A percentile compares a stretch with the other conserved stretches of the same genome.
phyloP scores from a whole-genome alignment of 2,329 filamentous ascomycete species.

The Talaromyces sp. region DNA sequence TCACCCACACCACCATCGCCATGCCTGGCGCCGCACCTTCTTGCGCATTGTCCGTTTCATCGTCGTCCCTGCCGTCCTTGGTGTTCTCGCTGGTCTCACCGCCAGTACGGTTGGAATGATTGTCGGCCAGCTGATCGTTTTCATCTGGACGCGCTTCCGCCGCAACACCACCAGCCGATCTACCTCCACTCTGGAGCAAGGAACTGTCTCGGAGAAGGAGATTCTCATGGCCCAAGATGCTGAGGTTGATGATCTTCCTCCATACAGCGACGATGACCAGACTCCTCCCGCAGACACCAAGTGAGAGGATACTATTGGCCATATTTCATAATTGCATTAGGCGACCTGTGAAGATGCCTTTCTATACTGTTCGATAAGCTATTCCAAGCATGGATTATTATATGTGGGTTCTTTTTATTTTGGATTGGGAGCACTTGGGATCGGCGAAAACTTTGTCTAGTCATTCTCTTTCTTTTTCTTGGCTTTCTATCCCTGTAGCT shows the following conservation, averaged over 20 bases:
- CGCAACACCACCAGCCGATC: conserved; percentile 22
- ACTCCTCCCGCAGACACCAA: conserved; percentile 26
- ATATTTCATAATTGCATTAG: neutral
- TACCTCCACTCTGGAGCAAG: conserved; percentile 26
- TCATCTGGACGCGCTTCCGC: conserved; percentile 39
- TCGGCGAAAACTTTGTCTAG: conserved; percentile 9
- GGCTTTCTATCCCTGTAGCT: neutral
- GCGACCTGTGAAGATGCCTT: neutral
- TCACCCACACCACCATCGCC: conserved; percentile 27
- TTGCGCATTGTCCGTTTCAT: conserved; percentile 39
- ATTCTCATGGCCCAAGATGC: conserved; percentile 30
- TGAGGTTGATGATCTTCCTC: conserved; percentile 29
- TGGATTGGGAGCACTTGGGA: conserved; percentile 10
- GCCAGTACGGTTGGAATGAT: conserved; percentile 44
- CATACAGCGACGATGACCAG: conserved; percentile 30
- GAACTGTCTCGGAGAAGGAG: conserved; percentile 38
- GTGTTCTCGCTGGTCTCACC: conserved; percentile 40
- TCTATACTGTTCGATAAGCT: neutral
- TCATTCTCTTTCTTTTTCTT: neutral
- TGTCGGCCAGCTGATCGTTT: conserved; percentile 41
- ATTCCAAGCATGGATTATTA: neutral
- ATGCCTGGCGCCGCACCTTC: conserved; percentile 34
- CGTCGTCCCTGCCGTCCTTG: conserved; percentile 41
- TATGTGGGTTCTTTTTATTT: neutral
- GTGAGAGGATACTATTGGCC: conserved; percentile 14